Evolutionary conservation across 768 basidiomycete genomes (phyloP).

Genomic region (Suillus discolor): DNA sequence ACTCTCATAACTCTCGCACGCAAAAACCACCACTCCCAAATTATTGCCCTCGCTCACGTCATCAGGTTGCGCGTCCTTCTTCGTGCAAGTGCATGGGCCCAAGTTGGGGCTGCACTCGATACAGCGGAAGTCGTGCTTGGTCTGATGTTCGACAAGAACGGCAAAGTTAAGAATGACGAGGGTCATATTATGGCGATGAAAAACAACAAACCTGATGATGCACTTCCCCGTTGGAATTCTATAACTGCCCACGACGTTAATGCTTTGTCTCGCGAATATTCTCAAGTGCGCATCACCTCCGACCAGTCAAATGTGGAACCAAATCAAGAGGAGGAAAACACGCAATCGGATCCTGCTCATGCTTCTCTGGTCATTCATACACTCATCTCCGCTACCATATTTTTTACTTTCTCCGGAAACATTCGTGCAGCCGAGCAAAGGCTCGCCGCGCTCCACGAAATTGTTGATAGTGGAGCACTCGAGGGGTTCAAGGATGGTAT

Average conservation of each 20-base stretch:
- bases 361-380: conserved; percentile 54
- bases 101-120: conserved; percentile 44
- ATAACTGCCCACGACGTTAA: conserved; percentile 32
- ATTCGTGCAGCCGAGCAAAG: conserved; percentile 49
- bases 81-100: conserved; percentile 27
- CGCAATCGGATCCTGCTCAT: conserved; percentile 32
- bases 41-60: conserved; percentile 54
- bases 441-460: conserved; percentile 60
- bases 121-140: background rate
- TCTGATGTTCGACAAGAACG: background rate
- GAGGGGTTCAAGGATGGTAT: conserved; percentile 43
- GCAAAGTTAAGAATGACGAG: background rate
- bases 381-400: conserved; percentile 63
- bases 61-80: conserved; percentile 56
- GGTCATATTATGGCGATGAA: background rate
- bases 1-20: conserved; percentile 34
- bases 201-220: background rate
- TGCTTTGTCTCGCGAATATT: conserved; percentile 11
- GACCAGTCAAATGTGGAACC: background rate
- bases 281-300: background rate
- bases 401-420: conserved; percentile 61
- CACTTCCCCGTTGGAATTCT: conserved; percentile 30
- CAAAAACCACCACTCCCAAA: conserved; percentile 39
- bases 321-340: conserved; percentile 22
- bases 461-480: conserved; percentile 60